Percentiles rank a stretch among this genome's conserved stretches.
phyloP scores from a whole-genome alignment of 169 alveolate species.

The Plasmodium inui region DNA sequence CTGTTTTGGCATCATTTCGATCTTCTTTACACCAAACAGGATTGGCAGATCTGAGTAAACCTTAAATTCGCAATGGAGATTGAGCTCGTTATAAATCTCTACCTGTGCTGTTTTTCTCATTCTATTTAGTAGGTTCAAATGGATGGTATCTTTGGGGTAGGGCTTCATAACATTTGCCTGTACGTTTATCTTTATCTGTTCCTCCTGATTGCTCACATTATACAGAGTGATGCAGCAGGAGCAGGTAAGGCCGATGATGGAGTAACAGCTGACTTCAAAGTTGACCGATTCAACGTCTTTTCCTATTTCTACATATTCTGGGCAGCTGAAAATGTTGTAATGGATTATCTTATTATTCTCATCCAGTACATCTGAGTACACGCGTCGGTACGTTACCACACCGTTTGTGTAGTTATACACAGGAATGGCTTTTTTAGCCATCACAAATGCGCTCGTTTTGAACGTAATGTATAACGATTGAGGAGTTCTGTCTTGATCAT shows the following conservation, averaged over 20 bases:
- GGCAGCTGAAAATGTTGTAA: slow-evolving; percentile 35
- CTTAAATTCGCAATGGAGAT: slow-evolving; percentile 51
- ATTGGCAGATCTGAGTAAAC: slow-evolving; percentile 52
- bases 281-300: slow-evolving; percentile 45
- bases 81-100: slow-evolving; percentile 39
- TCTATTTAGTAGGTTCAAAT: slow-evolving; percentile 26
- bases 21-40: slow-evolving; percentile 45
- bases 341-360: slow-evolving; percentile 5
- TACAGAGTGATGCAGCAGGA: slow-evolving; percentile 17
- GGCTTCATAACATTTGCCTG: slow-evolving; percentile 51
- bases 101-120: slow-evolving; percentile 34
- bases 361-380: slow-evolving; percentile 13
- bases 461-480: background rate
- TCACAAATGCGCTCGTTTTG: slow-evolving; percentile 21
- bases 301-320: slow-evolving; percentile 25
- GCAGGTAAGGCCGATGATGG: slow-evolving; percentile 5
- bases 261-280: slow-evolving; percentile 50
- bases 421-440: slow-evolving; percentile 20
- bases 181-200: slow-evolving; percentile 44
- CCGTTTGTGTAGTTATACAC: slow-evolving; percentile 45
- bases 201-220: slow-evolving; percentile 38
- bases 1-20: slow-evolving; percentile 53
- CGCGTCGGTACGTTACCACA: slow-evolving; percentile 20
- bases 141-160: slow-evolving; percentile 39
- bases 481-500: slow-evolving; percentile 1